Evolutionary conservation across 495 filamentous ascomycete genomes (phyloP), one percentile per base, ranked within the genome.

Genomic region (Penicillium bialowiezense): DNA sequence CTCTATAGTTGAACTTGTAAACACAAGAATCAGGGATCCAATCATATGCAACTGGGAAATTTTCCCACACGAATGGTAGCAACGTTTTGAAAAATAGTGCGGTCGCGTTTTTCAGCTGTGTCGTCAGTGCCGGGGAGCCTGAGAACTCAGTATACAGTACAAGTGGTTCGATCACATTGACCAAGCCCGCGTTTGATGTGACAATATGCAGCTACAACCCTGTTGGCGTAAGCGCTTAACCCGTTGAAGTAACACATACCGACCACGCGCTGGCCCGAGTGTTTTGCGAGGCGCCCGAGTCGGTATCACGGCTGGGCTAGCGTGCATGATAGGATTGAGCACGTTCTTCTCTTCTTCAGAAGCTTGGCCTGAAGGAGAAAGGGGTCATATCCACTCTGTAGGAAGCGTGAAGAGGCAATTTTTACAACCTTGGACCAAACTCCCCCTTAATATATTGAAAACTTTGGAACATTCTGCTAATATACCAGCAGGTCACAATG

Each of bases 221-320:
- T 35, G n/a, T 45, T 36, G 26, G 31, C 13, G 14, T 28, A 14
- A 36, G 12, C 48, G 45, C 59, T 55, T 49, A 43, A 14, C 57
- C 57, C 19, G 46, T 48, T 60, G 33, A 17, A 58, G 60, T 26
- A 60, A 44, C 14, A 40, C 15, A 45, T 31, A 41, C 41, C 48
- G 53, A 48, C 60, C 48, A 53, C 56, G 51, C 48, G 51, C 28
- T 63, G 60, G 57, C 38, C 57, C 54, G 51, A 60, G 51, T 43
- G 50, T 34, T 23, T 35, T 42, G 52, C 48, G 45, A 55, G 44
- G 45, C 51, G 55, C 42, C 44, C 20, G 19, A 39, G 21, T 45
- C 32, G 40, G 10, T 33, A 36, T 33, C 24, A 21, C 23, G 37
- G 44, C 19, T 56, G 54, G 41, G 38, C 50, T 48, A 37, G 29